A percentile compares a stretch with the other conserved stretches of the same genome.
Conservation (phyloP, 371 early-diverging fungal species). For the Umbelopsis sp. region DNA sequence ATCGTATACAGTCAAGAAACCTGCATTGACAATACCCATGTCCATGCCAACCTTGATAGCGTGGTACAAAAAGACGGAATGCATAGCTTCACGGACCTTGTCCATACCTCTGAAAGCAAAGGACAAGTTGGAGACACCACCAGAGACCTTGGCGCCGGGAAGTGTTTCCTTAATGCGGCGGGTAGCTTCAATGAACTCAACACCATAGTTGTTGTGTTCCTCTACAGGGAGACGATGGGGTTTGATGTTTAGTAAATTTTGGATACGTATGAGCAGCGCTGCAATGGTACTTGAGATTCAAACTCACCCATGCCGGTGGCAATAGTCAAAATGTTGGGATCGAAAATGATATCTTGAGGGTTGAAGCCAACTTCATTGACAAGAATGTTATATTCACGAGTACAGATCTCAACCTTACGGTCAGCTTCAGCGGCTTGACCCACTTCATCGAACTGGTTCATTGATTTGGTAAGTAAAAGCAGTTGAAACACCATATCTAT, state of each 20-base stretch:
- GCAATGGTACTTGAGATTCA: background rate
- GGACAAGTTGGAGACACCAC: slow-evolving; percentile 94
- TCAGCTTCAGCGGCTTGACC: slow-evolving; percentile 88
- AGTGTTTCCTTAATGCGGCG: slow-evolving; percentile 74
- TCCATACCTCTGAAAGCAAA: slow-evolving; percentile 96
- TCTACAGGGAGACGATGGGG: slow-evolving; percentile 36
- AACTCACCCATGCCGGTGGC: slow-evolving; percentile 83
- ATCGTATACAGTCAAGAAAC: slow-evolving; percentile 91
- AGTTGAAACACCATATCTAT: background rate
- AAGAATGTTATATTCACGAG: slow-evolving; percentile 86
- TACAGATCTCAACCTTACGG: slow-evolving; percentile 89
- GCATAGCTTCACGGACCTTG: slow-evolving; percentile 91
- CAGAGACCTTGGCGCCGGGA: slow-evolving; percentile 89
- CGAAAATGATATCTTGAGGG: slow-evolving; percentile 92
- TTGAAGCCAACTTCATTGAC: slow-evolving; percentile 86
- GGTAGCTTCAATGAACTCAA: slow-evolving; percentile 88
- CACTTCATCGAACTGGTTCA: slow-evolving; percentile 79
- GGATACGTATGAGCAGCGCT: too few species aligned
- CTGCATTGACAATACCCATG: slow-evolving; percentile 97
- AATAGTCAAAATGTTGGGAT: slow-evolving; percentile 94
- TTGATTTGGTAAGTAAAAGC: background rate
- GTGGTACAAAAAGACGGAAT: slow-evolving; percentile 92
- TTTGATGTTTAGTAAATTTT: background rate
- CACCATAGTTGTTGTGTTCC: slow-evolving; percentile 94
- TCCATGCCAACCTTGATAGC: slow-evolving; percentile 92